Evolutionary conservation across 495 filamentous ascomycete species (phyloP).

Genomic region (Penicillium soppii): DNA sequence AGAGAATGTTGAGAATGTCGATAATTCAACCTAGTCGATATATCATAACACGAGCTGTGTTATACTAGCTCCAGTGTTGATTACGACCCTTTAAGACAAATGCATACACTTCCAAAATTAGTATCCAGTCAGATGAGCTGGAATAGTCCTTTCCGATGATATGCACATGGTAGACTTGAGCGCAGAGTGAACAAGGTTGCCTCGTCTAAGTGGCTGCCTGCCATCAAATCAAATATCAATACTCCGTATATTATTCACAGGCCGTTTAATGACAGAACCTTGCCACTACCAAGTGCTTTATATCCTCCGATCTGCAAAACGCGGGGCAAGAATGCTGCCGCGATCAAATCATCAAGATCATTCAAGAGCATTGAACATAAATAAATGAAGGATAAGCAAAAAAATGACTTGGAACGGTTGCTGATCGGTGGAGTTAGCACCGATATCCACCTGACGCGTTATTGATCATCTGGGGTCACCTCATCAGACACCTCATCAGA

Average conservation of each 20-base stretch:
- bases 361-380: background rate
- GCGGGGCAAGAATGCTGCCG: background rate
- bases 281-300: too few species aligned
- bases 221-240: background rate
- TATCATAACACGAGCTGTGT: too few species aligned
- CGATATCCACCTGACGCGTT: background rate
- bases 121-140: too few species aligned
- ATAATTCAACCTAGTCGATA: too few species aligned
- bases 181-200: background rate
- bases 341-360: background rate
- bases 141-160: too few species aligned
- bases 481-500: background rate
- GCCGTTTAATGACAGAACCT: too few species aligned
- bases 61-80: too few species aligned
- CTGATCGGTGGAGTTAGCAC: background rate
- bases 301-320: background rate
- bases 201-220: background rate
- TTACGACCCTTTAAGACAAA: background rate
- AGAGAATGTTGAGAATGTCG: background rate
- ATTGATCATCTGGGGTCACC: background rate
- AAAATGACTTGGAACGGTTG: background rate
- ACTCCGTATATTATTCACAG: background rate
- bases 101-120: background rate
- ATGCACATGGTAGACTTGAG: too few species aligned
- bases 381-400: background rate